Base-by-base conservation (phyloP, 345 rosid species). In the Eutrema japonicum region DNA sequence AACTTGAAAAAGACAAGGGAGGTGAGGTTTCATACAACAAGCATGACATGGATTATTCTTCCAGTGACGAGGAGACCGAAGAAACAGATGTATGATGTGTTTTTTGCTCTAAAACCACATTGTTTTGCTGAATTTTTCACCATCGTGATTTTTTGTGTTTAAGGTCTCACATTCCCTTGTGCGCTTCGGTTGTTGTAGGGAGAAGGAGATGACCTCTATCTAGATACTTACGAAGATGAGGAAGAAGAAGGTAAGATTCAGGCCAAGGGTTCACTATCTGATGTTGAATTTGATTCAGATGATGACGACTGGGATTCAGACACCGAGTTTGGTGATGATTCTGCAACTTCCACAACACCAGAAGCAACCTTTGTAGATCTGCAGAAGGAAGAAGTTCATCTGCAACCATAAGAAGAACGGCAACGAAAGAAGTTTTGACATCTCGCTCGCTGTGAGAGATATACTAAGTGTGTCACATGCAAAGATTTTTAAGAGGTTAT, bases 21-120 rank as follows among this genome's bases (percentile, higher is more conserved):
- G 86, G 86, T n/a, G 83, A 82, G 42, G 73, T 66, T 38, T 80
- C 89, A 16, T 94, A 89, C 46, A 67, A 85, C 76, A 81, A 79
- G 81, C 74, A 91, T 56, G 94, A 91, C 74, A 81, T 81, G 68
- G 82, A 86, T 55, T 91, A 93, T 81, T 82, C 82, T 12, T 77
- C 86, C 1, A 82, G 86, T 32, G 86, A 85, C 58, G 89, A 89
- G 32, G 91, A 84, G 42, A 74, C 72, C 0, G 88, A 84, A 4
- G 77, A 72, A 60, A 42, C 57, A 46, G 81, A 66, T 66, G 77
- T 71, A 66, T 35, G 67, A 37, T 70, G 13, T 36, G 8, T 12
- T 5, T 56, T 29, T 13, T 52, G 6, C 33, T 5, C 6, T 65
- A 14, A 26, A 37, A 42, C 52, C 61, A 14, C 10, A 45, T 9